These are phyloP conservation scores for Zymoseptoria tritici DNA, from an alignment of 2,329 filamentous ascomycete genomes.

Conservation along the genomic window DNA sequence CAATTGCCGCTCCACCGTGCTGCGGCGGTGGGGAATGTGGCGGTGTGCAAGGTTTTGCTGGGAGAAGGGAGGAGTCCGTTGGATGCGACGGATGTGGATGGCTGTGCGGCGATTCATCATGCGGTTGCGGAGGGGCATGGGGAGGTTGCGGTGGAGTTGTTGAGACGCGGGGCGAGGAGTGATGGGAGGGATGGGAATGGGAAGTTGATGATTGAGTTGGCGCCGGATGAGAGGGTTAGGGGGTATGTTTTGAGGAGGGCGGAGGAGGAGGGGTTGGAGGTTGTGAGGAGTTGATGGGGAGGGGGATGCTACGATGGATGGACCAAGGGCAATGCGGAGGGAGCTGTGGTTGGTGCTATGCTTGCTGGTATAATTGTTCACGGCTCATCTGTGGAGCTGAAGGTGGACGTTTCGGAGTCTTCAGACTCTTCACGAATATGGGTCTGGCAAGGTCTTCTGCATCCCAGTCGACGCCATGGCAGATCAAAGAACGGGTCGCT, in stretches of 20 bases:
- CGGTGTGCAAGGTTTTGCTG: conserved; percentile 67
- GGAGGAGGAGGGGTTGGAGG: conserved; percentile 75
- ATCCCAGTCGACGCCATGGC: no score
- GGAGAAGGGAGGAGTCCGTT: conserved; percentile 71
- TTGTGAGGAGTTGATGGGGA: conserved; percentile 8
- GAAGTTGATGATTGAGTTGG: conserved; percentile 66
- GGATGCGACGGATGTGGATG: conserved; percentile 73
- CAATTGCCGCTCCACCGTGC: conserved; percentile 88
- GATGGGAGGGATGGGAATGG: conserved; percentile 70
- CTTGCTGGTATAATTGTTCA: no score
- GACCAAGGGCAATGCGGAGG: neutral
- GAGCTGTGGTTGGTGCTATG: neutral
- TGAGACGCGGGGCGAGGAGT: conserved; percentile 77
- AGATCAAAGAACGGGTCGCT: no score
- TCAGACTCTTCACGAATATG: no score
- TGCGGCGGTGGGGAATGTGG: conserved; percentile 80
- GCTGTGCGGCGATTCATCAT: conserved; percentile 86
- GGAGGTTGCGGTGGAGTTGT: conserved; percentile 71
- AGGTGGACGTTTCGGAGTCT: no score
- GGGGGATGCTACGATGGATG: neutral
- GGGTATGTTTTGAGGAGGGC: conserved; percentile 70
- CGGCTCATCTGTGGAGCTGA: no score
- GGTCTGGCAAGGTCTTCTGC: no score
- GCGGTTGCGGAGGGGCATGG: conserved; percentile 66
- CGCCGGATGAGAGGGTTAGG: conserved; percentile 74